These are phyloP conservation scores for Sarcocystis neurona DNA, from an alignment of 169 alveolate species.

Conservation along the genomic window DNA sequence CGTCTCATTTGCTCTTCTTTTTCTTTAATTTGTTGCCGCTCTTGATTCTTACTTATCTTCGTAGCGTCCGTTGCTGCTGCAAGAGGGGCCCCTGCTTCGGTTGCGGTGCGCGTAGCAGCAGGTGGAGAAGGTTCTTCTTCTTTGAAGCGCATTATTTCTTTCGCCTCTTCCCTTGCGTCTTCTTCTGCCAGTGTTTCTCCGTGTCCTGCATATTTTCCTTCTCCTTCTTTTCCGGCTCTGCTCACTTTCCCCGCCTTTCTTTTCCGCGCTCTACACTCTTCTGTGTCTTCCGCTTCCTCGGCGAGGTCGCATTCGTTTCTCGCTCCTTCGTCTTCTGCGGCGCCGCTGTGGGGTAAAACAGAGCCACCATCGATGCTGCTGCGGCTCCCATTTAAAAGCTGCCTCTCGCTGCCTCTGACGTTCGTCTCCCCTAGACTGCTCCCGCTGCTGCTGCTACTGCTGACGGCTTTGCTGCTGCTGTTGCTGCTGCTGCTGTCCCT, in stretches of 20 bases:
- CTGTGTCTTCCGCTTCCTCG: too few relatives aligned
- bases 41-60: too few relatives aligned
- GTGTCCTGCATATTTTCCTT: not conserved
- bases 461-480: too few relatives aligned
- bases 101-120: not conserved
- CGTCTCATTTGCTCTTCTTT: not conserved
- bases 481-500: too few relatives aligned
- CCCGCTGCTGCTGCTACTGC: too few relatives aligned
- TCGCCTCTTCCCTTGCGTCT: not conserved
- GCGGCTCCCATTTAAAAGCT: too few relatives aligned
- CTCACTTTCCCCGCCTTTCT: not conserved
- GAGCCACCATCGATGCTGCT: too few relatives aligned
- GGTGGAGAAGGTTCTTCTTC: not conserved
- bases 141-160: not conserved
- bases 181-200: not conserved
- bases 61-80: not conserved
- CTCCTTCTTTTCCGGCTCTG: not conserved
- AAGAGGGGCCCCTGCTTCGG: not conserved
- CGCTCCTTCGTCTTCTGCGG: too few relatives aligned
- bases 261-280: not conserved
- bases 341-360: too few relatives aligned
- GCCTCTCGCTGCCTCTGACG: too few relatives aligned
- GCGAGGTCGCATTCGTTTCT: too few relatives aligned
- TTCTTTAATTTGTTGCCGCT: not conserved
- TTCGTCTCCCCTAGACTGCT: too few relatives aligned